Conservation (phyloP, 768 basidiomycete genomes). For the Calvatia gigantea region DNA sequence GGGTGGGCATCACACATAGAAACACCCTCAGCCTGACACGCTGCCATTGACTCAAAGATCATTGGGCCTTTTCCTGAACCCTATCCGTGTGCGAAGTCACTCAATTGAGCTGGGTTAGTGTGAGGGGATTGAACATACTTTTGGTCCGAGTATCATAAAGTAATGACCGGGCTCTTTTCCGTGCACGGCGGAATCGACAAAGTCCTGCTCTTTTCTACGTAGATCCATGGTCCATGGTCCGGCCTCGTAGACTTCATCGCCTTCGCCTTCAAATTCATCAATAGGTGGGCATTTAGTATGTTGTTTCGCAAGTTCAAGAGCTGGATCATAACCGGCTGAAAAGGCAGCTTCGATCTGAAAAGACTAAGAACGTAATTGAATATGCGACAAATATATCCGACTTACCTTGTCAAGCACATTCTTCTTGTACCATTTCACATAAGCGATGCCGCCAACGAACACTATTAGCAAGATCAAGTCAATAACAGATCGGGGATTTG, state of each 20-base stretch:
- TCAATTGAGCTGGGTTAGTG: not conserved
- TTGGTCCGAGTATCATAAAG: constrained; percentile 74
- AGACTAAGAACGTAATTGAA: not conserved
- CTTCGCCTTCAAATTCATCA: constrained; percentile 25
- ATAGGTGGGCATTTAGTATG: constrained; percentile 31
- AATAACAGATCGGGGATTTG: too few relatives aligned
- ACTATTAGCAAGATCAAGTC: constrained; percentile 41
- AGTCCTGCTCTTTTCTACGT: constrained; percentile 68
- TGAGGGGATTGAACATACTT: constrained; percentile 50
- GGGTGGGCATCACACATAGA: constrained; percentile 83
- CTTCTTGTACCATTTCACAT: constrained; percentile 78
- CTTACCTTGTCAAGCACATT: constrained; percentile 78
- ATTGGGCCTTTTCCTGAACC: constrained; percentile 83
- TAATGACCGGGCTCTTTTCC: constrained; percentile 73
- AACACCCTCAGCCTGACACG: constrained; percentile 64
- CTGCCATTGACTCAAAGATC: constrained; percentile 79
- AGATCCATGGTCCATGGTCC: constrained; percentile 58
- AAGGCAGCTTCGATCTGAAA: constrained; percentile 76
- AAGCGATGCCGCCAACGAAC: constrained; percentile 68
- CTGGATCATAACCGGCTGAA: constrained; percentile 76
- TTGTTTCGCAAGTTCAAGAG: constrained; percentile 64
- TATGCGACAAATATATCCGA: not conserved
- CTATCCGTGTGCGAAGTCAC: too few relatives aligned
- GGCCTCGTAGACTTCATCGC: constrained; percentile 23
- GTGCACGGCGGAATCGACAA: constrained; percentile 74